A percentile compares a stretch with the other conserved stretches of the same genome.
Evolutionary conservation across 2,329 filamentous ascomycete genomes (phyloP).

Genomic region (Monosporascus sp.): DNA sequence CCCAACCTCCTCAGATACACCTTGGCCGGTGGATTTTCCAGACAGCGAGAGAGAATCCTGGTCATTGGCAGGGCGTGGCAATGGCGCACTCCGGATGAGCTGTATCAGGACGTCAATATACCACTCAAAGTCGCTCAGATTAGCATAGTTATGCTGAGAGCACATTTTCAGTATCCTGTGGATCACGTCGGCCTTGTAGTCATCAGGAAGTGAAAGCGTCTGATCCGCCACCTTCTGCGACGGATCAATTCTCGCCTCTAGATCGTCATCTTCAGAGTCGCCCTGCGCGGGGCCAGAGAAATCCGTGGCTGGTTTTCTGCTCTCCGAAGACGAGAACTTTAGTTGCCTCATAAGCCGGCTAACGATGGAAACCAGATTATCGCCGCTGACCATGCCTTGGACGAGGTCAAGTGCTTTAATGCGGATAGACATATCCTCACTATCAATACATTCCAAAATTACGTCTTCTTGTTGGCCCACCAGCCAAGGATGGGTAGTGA

Average conservation of each 20-base stretch:
- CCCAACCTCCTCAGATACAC: slow-evolving; percentile 69
- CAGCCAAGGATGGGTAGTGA: slow-evolving; percentile 78
- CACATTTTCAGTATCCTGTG: slow-evolving; percentile 83
- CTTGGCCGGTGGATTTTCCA: slow-evolving; percentile 29
- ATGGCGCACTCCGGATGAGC: slow-evolving; percentile 66
- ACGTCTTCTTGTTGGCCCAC: slow-evolving; percentile 94
- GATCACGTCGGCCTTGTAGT: slow-evolving; percentile 82
- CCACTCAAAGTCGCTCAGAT: slow-evolving; percentile 92
- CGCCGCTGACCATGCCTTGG: slow-evolving; percentile 86
- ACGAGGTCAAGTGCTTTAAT: slow-evolving; percentile 88
- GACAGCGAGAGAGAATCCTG: slow-evolving; percentile 24
- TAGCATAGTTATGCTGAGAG: slow-evolving; percentile 79
- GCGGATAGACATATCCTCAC: slow-evolving; percentile 91
- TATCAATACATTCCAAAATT: slow-evolving; percentile 93
- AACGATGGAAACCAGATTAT: slow-evolving; percentile 80
- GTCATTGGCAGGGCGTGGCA: slow-evolving; percentile 36
- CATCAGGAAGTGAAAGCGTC: slow-evolving; percentile 67
- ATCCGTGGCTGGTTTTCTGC: slow-evolving; percentile 39
- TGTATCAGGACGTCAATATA: slow-evolving; percentile 89
- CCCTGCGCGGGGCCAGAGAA: slow-evolving; percentile 35
- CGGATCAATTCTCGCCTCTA: slow-evolving; percentile 34
- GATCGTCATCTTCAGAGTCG: slow-evolving; percentile 48
- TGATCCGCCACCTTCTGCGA: slow-evolving; percentile 32
- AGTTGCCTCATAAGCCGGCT: slow-evolving; percentile 85
- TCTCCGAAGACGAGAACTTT: slow-evolving; percentile 56